A percentile compares a stretch with the other conserved stretches of the same genome.
Evolutionary conservation across 106 monocot species (phyloP).

Genomic region (Phalaenopsis aphrodite): DNA sequence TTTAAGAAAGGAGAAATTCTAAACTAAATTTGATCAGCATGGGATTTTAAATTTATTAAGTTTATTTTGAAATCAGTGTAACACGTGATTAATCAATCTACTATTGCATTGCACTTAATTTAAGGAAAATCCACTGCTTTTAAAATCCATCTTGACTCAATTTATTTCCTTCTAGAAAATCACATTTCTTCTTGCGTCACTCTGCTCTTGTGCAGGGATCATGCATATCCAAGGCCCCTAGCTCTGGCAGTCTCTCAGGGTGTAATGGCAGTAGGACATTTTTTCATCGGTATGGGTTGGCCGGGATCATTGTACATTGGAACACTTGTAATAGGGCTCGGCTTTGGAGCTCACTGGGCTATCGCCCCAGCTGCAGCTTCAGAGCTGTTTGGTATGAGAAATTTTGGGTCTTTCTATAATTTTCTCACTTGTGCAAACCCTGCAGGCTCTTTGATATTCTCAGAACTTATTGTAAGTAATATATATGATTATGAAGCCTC

Average conservation of each 20-base stretch:
- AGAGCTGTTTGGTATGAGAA: slow-evolving; percentile 59
- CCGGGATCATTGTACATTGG: slow-evolving; percentile 60
- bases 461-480: slow-evolving; percentile 48
- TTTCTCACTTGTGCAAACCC: slow-evolving; percentile 64
- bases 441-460: slow-evolving; percentile 54
- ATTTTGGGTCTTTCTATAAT: slow-evolving; percentile 60
- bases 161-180: not conserved
- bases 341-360: slow-evolving; percentile 75
- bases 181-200: no score
- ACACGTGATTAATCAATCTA: no score
- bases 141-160: no score
- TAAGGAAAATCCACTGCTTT: no score
- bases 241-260: slow-evolving; percentile 50
- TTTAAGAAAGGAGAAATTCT: no score
- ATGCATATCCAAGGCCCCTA: slow-evolving; percentile 58
- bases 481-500: slow-evolving; percentile 67
- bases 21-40: no score
- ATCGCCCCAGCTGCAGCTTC: slow-evolving; percentile 67
- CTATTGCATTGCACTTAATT: no score
- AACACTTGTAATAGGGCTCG: slow-evolving; percentile 63
- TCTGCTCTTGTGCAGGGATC: slow-evolving; percentile 26
- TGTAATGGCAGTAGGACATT: slow-evolving; percentile 62
- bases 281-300: slow-evolving; percentile 68
- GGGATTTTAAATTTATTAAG: no score
- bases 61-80: no score